Evolutionary conservation across 306 rosid species (phyloP), one percentile per base, ranked within the genome.

Genomic region (Prunus kanzakura): DNA sequence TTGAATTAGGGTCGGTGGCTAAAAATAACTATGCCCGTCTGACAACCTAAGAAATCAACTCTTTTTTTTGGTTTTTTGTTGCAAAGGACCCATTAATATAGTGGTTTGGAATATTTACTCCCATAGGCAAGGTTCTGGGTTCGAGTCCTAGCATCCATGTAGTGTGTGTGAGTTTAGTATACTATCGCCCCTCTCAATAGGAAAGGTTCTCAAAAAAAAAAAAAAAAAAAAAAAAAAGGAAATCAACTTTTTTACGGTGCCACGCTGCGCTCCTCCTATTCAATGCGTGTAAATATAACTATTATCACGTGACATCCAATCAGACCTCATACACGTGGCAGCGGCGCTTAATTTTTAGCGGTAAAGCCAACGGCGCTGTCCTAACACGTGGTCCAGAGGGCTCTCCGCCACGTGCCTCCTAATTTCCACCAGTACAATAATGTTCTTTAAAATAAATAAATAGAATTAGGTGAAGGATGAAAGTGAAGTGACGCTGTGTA

Each of bases 11-110:
- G 56, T 2, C 57, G 77, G 68, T 60, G 45, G 19, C 16, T 54
- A 41, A 72, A 72, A 38, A 14, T 72, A 72, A 72, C 22, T 22
- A 56, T 38, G n/a, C 67, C 9, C 68, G 77, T 73, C 68, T 73
- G 77, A 60, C 77, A 60, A 29, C 65, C 52, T 43, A 29, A 72
- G 15, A 57, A 38, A 38, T 3, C 22, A 56, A 22, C 57, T 2
- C 23, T 27, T 55, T 32, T 23, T n/a, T n/a, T n/a, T n/a, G n/a
- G n/a, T n/a, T n/a, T n/a, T n/a, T n/a, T n/a, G n/a, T n/a, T n/a
- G n/a, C n/a, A n/a, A n/a, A n/a, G n/a, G n/a, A n/a, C n/a, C n/a
- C n/a, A n/a, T n/a, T n/a, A n/a, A n/a, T n/a, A n/a, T n/a, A n/a
- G n/a, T n/a, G n/a, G n/a, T n/a, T n/a, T n/a, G n/a, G n/a, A n/a